Base-by-base conservation (phyloP, 805 yeast species). In the Candida anglica region DNA sequence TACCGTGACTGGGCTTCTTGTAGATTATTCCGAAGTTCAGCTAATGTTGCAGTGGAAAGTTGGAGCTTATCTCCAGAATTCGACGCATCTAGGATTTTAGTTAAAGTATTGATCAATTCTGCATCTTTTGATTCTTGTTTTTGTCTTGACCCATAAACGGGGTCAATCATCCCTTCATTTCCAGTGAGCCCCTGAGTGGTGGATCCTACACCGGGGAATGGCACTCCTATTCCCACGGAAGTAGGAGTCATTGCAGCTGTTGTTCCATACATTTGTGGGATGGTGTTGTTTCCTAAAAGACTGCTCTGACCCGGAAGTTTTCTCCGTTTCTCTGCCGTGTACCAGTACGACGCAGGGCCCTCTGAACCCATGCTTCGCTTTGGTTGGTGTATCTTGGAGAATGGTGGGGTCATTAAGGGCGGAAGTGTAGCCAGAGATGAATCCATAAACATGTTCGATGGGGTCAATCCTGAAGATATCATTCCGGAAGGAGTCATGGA, bases 1-100 rank as follows among this genome's bases (percentile, higher is more conserved):
- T n/a, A 17, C 6, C 32, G 32, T 4, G 32, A 11, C n/a, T 28
- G 23, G 13, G 26, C 27, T 10, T 13, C 21, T 9, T 26, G 18
- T 14, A 32, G 16, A 9, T 15, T 32, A 21, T 14, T 23, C 7
- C 28, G 34, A 19, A 32, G 34, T 29, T 32, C 34, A 4, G 29
- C 23, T 3, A 32, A 24, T n/a, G 34, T 32, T 6, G 34, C 18
- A 14, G 13, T 22, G 15, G 32, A 30, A 20, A 30, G 32, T 16
- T 20, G 15, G 17, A 30, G 32, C 7, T 14, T 21, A 9, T 13
- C 18, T 5, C 28, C 28, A 10, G 20, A 16, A 6, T 13, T n/a
- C 9, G 19, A 16, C 4, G 21, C 32, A 20, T 30, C 32, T 4
- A 30, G 26, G 4, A 30, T 6, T 10, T 21, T 30, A 11, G 32